phyloP scores from a whole-genome alignment of 768 basidiomycete species.

The Naganishia vishniacii region DNA sequence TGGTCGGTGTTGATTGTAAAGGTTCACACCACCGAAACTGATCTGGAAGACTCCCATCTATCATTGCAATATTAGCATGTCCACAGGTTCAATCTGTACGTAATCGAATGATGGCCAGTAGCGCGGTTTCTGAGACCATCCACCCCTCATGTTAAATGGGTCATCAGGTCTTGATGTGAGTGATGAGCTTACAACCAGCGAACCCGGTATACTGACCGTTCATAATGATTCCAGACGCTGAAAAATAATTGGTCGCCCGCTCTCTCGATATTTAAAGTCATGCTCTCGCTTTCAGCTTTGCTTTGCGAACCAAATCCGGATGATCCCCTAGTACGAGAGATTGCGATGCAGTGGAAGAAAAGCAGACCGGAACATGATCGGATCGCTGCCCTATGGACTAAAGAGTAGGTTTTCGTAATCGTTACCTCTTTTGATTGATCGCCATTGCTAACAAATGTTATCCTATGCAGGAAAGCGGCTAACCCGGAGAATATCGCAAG shows the following conservation, averaged over 20 bases:
- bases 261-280: conserved; percentile 85
- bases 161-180: conserved; percentile 42
- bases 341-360: conserved; percentile 40
- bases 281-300: conserved; percentile 85
- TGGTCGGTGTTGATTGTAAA: conserved; percentile 25
- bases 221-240: conserved; percentile 86
- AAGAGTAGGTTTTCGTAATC: conserved; percentile 40
- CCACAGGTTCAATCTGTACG: conserved; percentile 43
- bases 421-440: no score
- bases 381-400: conserved; percentile 73
- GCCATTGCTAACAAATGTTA: neutral
- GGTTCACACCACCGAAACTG: conserved; percentile 44
- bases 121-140: neutral
- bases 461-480: conserved; percentile 1
- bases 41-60: conserved; percentile 45
- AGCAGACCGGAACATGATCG: conserved; percentile 64
- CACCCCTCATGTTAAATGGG: neutral
- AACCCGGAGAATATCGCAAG: conserved; percentile 6
- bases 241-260: conserved; percentile 94
- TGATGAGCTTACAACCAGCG: neutral
- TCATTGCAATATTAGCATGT: conserved; percentile 44
- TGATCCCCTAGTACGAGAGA: conserved; percentile 44
- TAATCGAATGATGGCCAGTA: neutral
- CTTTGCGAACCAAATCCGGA: conserved; percentile 87
- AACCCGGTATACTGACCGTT: neutral